A percentile compares a stretch with the other conserved stretches of the same genome.
Conservation (phyloP, 768 basidiomycete species). For the Leccinum aurantiacum region DNA sequence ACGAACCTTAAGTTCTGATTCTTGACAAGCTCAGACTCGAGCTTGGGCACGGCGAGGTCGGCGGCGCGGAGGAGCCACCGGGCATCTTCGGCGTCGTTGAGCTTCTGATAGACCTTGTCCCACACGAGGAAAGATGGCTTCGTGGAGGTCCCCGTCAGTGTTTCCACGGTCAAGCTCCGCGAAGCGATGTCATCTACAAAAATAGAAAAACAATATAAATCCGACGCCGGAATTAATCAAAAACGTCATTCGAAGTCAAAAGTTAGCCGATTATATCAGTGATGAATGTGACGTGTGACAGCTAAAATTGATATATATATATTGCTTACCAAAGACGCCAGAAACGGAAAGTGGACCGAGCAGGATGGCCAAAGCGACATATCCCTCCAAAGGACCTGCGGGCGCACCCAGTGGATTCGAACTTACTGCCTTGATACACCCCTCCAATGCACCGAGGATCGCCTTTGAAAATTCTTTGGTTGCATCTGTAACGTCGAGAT, state of each 20-base stretch:
- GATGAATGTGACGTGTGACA: constrained; percentile 1
- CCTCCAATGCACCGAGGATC: constrained; percentile 64
- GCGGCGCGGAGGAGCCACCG: constrained; percentile 73
- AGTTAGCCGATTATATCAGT: neutral
- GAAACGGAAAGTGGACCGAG: constrained; percentile 58
- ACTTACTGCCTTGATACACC: constrained; percentile 62
- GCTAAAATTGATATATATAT: neutral
- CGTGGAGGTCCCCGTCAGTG: constrained; percentile 45
- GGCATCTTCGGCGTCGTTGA: constrained; percentile 61
- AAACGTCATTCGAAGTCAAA: constrained; percentile 1
- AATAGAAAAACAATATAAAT: neutral
- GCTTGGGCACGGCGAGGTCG: constrained; percentile 48
- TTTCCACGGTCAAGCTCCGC: constrained; percentile 47
- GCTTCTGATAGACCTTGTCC: constrained; percentile 84
- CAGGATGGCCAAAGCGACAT: constrained; percentile 68
- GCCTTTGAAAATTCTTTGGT: constrained; percentile 53
- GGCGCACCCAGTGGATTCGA: constrained; percentile 57
- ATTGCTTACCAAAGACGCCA: constrained; percentile 52
- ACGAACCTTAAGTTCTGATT: constrained; percentile 53
- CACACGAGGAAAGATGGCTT: constrained; percentile 87
- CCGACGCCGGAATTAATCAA: neutral
- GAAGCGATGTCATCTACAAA: constrained; percentile 45
- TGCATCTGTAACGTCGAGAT: constrained; percentile 40
- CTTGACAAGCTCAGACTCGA: constrained; percentile 50
- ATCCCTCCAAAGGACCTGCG: constrained; percentile 80